Base-by-base conservation (phyloP, 768 basidiomycete genomes). In the Leccinum uliginosum region DNA sequence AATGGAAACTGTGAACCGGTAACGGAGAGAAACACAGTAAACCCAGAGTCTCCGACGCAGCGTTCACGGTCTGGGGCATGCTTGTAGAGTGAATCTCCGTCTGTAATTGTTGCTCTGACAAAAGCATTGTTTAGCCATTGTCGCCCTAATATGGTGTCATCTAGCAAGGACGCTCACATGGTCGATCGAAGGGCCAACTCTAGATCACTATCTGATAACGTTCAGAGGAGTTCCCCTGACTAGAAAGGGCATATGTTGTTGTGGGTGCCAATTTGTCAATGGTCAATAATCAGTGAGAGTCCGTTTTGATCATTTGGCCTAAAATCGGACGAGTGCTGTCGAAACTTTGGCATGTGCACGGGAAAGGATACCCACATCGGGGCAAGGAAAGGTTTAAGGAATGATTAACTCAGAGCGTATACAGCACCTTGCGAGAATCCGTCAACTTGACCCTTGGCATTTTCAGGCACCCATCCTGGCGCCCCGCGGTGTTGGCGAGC, bases 401-500 rank as follows among this genome's bases (percentile, higher is more conserved):
- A 38, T 49, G 23, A 54, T 38, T 27, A 45, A 35, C n/a, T 40
- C 11, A 46, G 53, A 3, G 50, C 40, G 11, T 35, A 30, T 40
- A 34, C 27, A 46, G 35, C 19, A 26, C 17, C 23, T 47, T 38
- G 48, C 21, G 23, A 56, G 51, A 30, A 53, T 50, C 27, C 32
- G 51, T 61, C 50, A 44, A 29, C 45, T 6, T 15, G 19, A 30
- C 35, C 6, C 17, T 27, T 44, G 46, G 53, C 34, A 49, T 56
- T 38, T 52, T 54, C 48, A 56, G 62, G 53, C 53, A 55, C 46
- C 54, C 51, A 17, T 12, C 23, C 17, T 58, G 51, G 35, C 43
- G 43, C 15, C 55, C 56, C 46, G 15, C 55, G 52, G 57, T 51
- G 40, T 43, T 49, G 35, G 23, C 51, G 19, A 19, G 19, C 21